These are phyloP conservation scores for Lactarius hatsudake DNA, from an alignment of 768 basidiomycete species.

Conservation along the genomic window DNA sequence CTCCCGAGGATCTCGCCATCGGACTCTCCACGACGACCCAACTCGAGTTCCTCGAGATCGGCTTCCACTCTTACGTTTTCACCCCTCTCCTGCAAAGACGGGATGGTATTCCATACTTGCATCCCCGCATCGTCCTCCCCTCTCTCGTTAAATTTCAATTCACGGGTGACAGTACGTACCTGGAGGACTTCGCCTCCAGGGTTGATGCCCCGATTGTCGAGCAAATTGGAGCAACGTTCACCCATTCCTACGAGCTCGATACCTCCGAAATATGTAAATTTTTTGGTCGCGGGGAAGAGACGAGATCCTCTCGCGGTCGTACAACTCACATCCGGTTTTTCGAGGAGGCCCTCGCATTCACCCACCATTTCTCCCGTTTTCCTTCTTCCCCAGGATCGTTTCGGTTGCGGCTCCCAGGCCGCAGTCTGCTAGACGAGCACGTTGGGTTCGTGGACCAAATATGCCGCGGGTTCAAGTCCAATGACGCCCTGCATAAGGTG, in stretches of 20 bases:
- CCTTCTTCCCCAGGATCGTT: background rate
- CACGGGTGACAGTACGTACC: background rate
- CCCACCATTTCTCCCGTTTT: background rate
- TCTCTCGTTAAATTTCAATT: constrained; percentile 6
- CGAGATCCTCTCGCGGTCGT: background rate
- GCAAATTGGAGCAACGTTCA: background rate
- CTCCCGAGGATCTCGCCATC: background rate
- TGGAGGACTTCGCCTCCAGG: constrained; percentile 1
- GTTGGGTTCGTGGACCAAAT: background rate
- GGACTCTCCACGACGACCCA: background rate
- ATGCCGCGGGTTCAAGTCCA: background rate
- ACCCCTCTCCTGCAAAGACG: background rate
- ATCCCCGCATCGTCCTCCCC: background rate
- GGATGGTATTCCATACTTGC: background rate
- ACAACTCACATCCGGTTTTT: background rate
- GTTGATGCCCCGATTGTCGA: background rate
- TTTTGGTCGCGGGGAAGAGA: background rate
- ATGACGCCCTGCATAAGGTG: background rate
- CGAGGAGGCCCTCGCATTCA: background rate
- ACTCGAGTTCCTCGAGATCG: background rate
- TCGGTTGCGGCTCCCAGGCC: background rate
- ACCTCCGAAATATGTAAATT: background rate
- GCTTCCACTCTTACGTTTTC: background rate
- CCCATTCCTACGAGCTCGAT: background rate
- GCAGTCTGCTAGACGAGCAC: background rate